A percentile compares a stretch with the other conserved stretches of the same genome.
Conservation (phyloP, 768 basidiomycete species). For the Russula earlei region DNA sequence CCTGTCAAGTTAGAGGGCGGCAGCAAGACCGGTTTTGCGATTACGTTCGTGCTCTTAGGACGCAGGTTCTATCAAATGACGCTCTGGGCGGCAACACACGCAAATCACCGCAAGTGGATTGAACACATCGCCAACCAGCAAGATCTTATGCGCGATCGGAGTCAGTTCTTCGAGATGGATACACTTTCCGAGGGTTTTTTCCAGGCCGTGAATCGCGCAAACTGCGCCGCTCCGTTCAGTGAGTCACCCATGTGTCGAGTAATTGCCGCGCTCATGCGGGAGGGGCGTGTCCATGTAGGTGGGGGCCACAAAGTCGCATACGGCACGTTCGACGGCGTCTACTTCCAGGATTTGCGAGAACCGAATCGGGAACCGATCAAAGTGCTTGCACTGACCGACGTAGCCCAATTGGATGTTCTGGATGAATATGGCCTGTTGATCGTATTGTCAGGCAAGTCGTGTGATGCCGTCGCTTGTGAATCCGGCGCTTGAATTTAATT, state of each 20-base stretch:
- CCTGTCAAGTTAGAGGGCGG: slow-evolving; percentile 39
- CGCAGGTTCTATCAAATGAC: slow-evolving; percentile 87
- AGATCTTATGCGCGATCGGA: slow-evolving; percentile 71
- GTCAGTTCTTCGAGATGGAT: slow-evolving; percentile 76
- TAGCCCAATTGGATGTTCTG: slow-evolving; percentile 90
- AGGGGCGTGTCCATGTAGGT: slow-evolving; percentile 34
- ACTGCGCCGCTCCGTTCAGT: slow-evolving; percentile 87
- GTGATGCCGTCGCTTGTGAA: not conserved
- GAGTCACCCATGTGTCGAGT: slow-evolving; percentile 29
- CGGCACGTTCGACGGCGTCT: slow-evolving; percentile 97
- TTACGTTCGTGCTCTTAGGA: slow-evolving; percentile 91
- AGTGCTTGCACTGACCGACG: slow-evolving; percentile 81
- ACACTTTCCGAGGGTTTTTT: slow-evolving; percentile 87
- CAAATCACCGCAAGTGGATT: slow-evolving; percentile 88
- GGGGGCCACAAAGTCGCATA: slow-evolving; percentile 81
- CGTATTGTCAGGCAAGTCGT: slow-evolving; percentile 82
- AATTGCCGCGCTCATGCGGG: not conserved
- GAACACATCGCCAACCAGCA: slow-evolving; percentile 89
- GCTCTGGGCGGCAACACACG: slow-evolving; percentile 80
- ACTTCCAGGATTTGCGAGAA: slow-evolving; percentile 81
- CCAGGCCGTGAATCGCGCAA: slow-evolving; percentile 73
- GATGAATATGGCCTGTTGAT: slow-evolving; percentile 94
- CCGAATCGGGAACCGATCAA: slow-evolving; percentile 74
- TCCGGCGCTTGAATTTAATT: not conserved
- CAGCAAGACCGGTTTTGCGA: slow-evolving; percentile 77